Evolutionary conservation across 805 yeast species (phyloP).

Genomic region (Starmera dryadoides): DNA sequence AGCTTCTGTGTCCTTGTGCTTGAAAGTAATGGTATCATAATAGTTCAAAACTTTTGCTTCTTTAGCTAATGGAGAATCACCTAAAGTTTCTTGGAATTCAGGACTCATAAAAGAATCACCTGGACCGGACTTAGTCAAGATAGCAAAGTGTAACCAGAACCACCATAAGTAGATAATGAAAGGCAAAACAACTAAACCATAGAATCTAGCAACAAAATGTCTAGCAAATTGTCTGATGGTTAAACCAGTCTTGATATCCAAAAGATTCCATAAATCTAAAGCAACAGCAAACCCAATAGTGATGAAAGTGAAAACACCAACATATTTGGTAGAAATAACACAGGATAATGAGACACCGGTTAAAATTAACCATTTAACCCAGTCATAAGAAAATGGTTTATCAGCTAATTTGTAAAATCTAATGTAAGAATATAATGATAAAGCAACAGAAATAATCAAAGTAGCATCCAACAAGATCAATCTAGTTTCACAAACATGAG

Average conservation of each 20-base stretch:
- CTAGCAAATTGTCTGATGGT: conserved; percentile 45
- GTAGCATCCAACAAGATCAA: conserved; percentile 90
- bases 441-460: conserved; percentile 74
- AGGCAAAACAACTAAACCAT: conserved; percentile 71
- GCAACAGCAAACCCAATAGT: conserved; percentile 84
- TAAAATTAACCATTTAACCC: conserved; percentile 84
- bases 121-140: conserved; percentile 83
- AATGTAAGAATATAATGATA: conserved; percentile 70
- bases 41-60: conserved; percentile 68
- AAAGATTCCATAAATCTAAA: conserved; percentile 80
- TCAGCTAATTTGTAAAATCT: conserved; percentile 67
- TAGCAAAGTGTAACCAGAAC: conserved; percentile 86
- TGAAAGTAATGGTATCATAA: conserved; percentile 68
- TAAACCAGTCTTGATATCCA: conserved; percentile 66
- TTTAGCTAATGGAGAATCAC: conserved; percentile 71
- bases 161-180: conserved; percentile 75
- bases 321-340: conserved; percentile 93
- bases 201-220: conserved; percentile 72
- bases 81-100: conserved; percentile 87
- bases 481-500: conserved; percentile 86
- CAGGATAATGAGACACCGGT: conserved; percentile 87
- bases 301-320: conserved; percentile 87
- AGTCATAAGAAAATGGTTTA: conserved; percentile 54
- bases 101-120: conserved; percentile 96
- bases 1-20: conserved; percentile 74